Evolutionary conservation across 257 asterid genomes (phyloP).

Genomic region (Solanum corneliomulleri): DNA sequence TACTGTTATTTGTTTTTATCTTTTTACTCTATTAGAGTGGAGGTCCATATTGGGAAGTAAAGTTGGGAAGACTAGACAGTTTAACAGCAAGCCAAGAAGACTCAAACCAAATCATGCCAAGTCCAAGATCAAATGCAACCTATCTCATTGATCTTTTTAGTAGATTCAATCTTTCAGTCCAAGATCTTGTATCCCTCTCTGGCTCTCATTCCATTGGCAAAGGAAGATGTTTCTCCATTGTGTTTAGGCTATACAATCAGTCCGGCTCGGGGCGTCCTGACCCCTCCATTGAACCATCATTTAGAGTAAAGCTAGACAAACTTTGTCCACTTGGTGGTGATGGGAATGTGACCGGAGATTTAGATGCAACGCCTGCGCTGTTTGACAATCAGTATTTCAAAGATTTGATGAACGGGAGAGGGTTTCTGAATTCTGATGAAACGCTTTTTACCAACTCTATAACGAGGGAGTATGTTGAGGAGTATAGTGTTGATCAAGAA

Average conservation of each 20-base stretch:
- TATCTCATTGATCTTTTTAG: slow-evolving; percentile 50
- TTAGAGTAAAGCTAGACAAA: slow-evolving; percentile 28
- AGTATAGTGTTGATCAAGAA: slow-evolving; percentile 22
- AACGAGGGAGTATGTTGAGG: slow-evolving; percentile 44
- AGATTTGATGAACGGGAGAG: slow-evolving; percentile 61
- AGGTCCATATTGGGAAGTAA: slow-evolving; percentile 89
- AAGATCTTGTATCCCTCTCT: slow-evolving; percentile 83
- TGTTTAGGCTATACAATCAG: slow-evolving; percentile 84
- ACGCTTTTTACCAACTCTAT: slow-evolving; percentile 28
- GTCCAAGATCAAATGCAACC: slow-evolving; percentile 81
- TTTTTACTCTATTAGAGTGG: slow-evolving; percentile 55
- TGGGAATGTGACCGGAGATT: slow-evolving; percentile 43
- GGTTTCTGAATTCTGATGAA: slow-evolving; percentile 81
- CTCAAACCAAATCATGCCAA: slow-evolving; percentile 77
- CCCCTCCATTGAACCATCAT: slow-evolving; percentile 55
- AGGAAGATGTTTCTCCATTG: slow-evolving; percentile 74
- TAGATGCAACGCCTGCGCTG: slow-evolving; percentile 58
- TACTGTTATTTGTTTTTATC: background rate
- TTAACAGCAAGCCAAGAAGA: slow-evolving; percentile 76
- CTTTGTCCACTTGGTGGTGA: slow-evolving; percentile 73
- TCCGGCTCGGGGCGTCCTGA: slow-evolving; percentile 80
- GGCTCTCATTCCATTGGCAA: slow-evolving; percentile 93
- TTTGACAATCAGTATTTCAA: slow-evolving; percentile 76
- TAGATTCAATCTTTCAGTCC: slow-evolving; percentile 49
- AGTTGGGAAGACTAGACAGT: slow-evolving; percentile 74